Base-by-base conservation (phyloP, 2,329 filamentous ascomycete genomes). In the Aspergillus hortae region DNA sequence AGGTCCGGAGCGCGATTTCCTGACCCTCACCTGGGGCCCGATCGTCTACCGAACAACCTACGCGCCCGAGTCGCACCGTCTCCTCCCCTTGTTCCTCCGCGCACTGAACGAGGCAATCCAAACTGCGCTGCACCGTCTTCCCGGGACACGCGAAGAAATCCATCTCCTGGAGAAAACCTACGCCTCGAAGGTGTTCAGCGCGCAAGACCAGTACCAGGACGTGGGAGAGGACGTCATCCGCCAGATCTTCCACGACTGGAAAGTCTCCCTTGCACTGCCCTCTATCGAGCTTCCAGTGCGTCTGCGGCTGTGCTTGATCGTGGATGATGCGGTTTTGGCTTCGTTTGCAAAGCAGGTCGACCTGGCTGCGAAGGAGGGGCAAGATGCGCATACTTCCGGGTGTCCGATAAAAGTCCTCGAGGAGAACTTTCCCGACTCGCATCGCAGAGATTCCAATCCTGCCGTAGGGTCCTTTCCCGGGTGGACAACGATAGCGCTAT, bases 51-150 rank as follows among this genome's bases (percentile, higher is more conserved):
- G 61, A 38, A 66, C 64, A 2, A 60, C 55, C n/a, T 67, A 67
- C 45, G 56, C 56, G 0, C 52, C 65, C 4, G 61, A 61, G 19
- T 60, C 60, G 4, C 50, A 64, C 44, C 57, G 55, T 7, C 67
- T 90, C 82, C 7, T 85, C 78, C 69, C 79, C 84, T 2, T 80
- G 59, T 54, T 65, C 71, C 5, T 72, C 62, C 30, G 79, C 72
- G 33, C 80, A 77, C 52, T 81, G 76, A 17, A 89, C 71, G 11
- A 89, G 79, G 49, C 89, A 78, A 67, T 89, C 11, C 52, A 52
- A 30, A 48, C 49, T 15, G 54, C 61, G 14, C 49, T 67, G 7
- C 45, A 53, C 23, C 52, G 45, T 5, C 51, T 67, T 4, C 48
- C 53, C 2, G 65, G 65, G 23, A 58, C 60, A 4, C 48, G 55